Base-by-base conservation (phyloP, 139 green algal species). In the Yamagishiella unicocca region DNA sequence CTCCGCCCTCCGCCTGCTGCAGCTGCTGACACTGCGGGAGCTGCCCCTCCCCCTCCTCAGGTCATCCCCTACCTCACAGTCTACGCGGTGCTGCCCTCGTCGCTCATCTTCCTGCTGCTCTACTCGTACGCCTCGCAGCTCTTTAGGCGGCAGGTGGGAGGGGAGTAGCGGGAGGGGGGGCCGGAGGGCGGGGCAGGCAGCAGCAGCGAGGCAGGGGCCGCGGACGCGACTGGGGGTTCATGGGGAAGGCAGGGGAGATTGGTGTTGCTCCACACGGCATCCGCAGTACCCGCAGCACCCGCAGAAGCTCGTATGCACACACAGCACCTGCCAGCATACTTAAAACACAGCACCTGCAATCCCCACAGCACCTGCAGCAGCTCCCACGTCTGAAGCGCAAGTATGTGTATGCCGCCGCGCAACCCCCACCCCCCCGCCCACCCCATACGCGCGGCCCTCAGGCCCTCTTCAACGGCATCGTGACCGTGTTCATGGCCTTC, bases 21-120 rank as follows among this genome's bases (percentile, higher is more conserved):
- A n/a, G n/a, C n/a, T n/a, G n/a, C n/a, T n/a, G n/a, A n/a, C n/a
- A n/a, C n/a, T n/a, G n/a, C n/a, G n/a, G n/a, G n/a, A n/a, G n/a
- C n/a, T 19, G 73, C 90, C 29, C 90, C 90, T 0, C 88, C 85
- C 19, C 93, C 91, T 53, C 88, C 91, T 31, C 84, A 93, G 73
- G 94, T 97, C 14, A 94, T 97, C 50, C 95, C 95, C 7, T 98
- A 95, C 90, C 89, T 97, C 12, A 94, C 92, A 45, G 95, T 99
- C 17, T 99, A 98, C 86, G 97, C 92, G n/a, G 97, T 99, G 37
- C 92, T 98, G 76, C 97, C 97, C 22, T 85, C 81, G 37, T 97
- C 95, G 12, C 67, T 98, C 12, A 21, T 98, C 35, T 99, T 99
- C 90, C 91, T 98, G 74, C 78, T 96, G 10, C 38, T 89, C 29